These are phyloP conservation scores for Fusarium albidum DNA, from an alignment of 2,329 filamentous ascomycete species.

Conservation along the genomic window DNA sequence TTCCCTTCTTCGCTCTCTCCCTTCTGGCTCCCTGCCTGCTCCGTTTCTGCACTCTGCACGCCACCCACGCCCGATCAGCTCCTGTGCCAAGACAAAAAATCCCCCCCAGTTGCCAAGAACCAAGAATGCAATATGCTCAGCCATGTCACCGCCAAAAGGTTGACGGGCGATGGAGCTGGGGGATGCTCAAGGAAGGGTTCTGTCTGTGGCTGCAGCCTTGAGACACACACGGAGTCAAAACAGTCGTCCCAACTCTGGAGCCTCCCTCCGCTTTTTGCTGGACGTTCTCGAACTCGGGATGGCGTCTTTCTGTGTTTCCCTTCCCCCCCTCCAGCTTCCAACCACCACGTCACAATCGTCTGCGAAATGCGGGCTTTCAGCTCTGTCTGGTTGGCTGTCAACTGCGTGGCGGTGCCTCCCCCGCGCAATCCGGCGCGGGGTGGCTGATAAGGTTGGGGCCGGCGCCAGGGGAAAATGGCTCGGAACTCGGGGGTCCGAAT, in stretches of 20 bases:
- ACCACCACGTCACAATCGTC: conserved; percentile 20
- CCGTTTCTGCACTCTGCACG: conserved; percentile 2
- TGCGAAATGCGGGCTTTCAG: conserved; percentile 14
- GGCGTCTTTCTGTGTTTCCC: conserved; percentile 3
- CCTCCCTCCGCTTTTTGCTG: not conserved
- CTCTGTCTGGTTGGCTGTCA: conserved; percentile 20
- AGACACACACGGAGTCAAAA: not conserved
- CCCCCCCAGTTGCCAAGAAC: conserved; percentile 8
- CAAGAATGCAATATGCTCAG: conserved; percentile 7
- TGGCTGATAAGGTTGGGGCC: conserved; percentile 35
- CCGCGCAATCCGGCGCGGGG: conserved; percentile 31
- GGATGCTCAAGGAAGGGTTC: not conserved
- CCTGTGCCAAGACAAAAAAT: conserved; percentile 12
- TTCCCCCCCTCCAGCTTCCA: conserved; percentile 2
- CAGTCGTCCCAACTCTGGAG: not conserved
- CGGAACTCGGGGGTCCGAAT: conserved; percentile 3
- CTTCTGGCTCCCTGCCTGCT: conserved; percentile 1
- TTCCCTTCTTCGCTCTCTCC: conserved; percentile 18
- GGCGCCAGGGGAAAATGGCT: conserved; percentile 22
- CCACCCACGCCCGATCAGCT: conserved; percentile 1
- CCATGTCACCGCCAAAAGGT: conserved; percentile 10
- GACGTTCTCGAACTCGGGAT: not conserved
- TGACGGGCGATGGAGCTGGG: not conserved
- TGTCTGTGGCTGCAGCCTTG: conserved; percentile 1
- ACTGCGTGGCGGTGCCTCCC: conserved; percentile 14